Evolutionary conservation across 2,329 filamentous ascomycete genomes (phyloP).

Genomic region (Nannizziopsis arthrosporioides): DNA sequence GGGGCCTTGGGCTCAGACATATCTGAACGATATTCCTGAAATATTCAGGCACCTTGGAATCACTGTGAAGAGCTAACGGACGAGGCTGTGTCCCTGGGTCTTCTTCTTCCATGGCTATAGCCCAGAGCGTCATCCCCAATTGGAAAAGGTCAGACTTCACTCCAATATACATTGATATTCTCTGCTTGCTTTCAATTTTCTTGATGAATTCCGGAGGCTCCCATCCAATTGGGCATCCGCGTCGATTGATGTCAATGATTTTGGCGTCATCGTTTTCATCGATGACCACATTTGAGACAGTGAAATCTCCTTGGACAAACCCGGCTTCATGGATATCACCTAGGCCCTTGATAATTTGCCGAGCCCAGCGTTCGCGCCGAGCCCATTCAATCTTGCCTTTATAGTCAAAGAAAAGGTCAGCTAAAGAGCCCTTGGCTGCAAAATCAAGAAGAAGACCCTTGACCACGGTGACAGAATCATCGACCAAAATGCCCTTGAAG

Average conservation of each 20-base stretch:
- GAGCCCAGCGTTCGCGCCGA: constrained; percentile 73
- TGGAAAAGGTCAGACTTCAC: constrained; percentile 96
- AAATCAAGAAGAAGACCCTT: constrained; percentile 85
- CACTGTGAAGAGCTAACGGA: constrained; percentile 51
- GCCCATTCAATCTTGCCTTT: constrained; percentile 54
- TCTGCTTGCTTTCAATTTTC: constrained; percentile 76
- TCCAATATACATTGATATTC: constrained; percentile 93
- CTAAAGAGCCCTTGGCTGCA: constrained; percentile 73
- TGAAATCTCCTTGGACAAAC: constrained; percentile 96
- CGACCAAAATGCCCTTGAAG: constrained; percentile 78
- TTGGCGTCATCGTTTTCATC: constrained; percentile 74
- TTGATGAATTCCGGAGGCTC: constrained; percentile 83
- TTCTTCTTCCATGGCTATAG: constrained; percentile 72
- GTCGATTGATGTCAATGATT: constrained; percentile 95
- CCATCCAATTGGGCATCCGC: constrained; percentile 96
- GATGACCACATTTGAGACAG: constrained; percentile 91
- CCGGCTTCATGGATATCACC: constrained; percentile 90
- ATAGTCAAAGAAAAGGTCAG: constrained; percentile 80
- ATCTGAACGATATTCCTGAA: constrained; percentile 63
- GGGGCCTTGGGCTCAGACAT: constrained; percentile 65
- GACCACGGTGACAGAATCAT: constrained; percentile 59
- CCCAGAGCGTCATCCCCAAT: constrained; percentile 94
- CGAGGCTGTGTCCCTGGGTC: constrained; percentile 72
- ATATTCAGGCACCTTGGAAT: constrained; percentile 57
- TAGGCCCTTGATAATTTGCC: constrained; percentile 78